These are phyloP conservation scores for Ceratobasidium sp. DNA, from an alignment of 1,284 basidiomycete species.

Conservation along the genomic window DNA sequence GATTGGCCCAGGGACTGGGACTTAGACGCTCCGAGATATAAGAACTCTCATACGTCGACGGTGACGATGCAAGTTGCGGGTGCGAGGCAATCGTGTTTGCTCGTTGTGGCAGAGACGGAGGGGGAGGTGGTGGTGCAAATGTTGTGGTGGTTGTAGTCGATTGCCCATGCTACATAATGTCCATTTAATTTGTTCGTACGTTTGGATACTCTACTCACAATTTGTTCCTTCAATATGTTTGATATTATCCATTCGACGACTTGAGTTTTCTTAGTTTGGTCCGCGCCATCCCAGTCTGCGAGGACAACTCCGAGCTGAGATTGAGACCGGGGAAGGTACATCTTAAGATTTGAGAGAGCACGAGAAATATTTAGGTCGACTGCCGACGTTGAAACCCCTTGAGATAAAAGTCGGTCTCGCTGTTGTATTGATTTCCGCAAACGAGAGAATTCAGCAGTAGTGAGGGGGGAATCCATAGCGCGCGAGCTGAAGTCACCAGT, in stretches of 20 bases:
- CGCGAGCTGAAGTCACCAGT: not conserved
- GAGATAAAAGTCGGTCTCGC: conserved; percentile 29
- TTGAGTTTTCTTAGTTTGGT: conserved; percentile 3
- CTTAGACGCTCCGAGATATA: not conserved
- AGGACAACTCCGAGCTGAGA: conserved; percentile 17
- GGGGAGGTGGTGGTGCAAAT: conserved; percentile 35
- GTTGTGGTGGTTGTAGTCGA: not conserved
- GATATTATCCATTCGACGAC: conserved; percentile 22
- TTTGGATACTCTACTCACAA: not conserved
- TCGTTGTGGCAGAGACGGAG: conserved; percentile 5
- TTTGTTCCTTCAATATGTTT: conserved; percentile 18
- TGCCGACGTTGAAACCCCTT: conserved; percentile 4
- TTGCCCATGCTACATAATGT: not conserved
- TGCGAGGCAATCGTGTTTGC: not conserved
- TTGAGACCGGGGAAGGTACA: conserved; percentile 26
- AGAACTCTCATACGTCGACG: not conserved
- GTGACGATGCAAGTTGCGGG: not conserved
- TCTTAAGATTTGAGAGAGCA: conserved; percentile 17
- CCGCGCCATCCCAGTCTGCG: conserved; percentile 31
- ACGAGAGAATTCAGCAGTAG: conserved; percentile 34
- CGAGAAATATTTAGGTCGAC: conserved; percentile 29
- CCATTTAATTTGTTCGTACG: not conserved
- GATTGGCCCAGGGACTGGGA: not conserved
- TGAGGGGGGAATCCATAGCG: conserved; percentile 33
- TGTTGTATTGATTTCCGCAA: conserved; percentile 43